phyloP scores from a whole-genome alignment of 345 rosid genomes.

The Xanthoceras sorbifolium region DNA sequence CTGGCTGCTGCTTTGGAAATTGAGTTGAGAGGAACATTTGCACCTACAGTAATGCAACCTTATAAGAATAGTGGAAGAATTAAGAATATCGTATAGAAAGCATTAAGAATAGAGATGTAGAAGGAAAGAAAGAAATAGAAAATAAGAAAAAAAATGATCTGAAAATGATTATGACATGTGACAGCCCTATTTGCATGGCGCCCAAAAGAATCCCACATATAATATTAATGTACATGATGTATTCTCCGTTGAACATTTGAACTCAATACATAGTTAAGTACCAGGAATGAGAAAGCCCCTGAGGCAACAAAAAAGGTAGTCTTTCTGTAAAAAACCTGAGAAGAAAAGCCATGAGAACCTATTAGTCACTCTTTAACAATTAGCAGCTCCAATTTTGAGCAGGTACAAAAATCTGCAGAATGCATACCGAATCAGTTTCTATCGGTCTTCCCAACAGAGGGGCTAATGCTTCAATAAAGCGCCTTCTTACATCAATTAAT shows the following conservation, averaged over 20 bases:
- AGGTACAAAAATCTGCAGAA: constrained; percentile 11
- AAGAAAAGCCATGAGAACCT: constrained; percentile 29
- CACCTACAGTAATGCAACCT: constrained; percentile 48
- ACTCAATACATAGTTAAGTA: constrained; percentile 22
- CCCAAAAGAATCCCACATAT: neutral
- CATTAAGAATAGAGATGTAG: neutral
- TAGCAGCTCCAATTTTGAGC: neutral
- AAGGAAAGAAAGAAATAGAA: neutral
- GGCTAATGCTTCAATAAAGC: constrained; percentile 71
- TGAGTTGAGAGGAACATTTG: constrained; percentile 65
- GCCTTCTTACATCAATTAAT: constrained; percentile 64
- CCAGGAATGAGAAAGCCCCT: constrained; percentile 81
- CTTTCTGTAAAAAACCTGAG: constrained; percentile 78
- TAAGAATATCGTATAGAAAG: neutral
- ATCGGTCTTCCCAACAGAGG: constrained; percentile 79
- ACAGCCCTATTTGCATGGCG: neutral
- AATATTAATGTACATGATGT: neutral
- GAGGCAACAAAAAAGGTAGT: constrained; percentile 69
- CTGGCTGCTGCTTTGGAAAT: constrained; percentile 88
- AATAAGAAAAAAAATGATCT: no score
- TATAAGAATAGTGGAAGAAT: neutral
- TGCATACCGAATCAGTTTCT: constrained; percentile 86
- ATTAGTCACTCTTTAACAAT: constrained; percentile 13
- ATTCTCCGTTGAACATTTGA: neutral
- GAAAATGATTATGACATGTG: neutral